phyloP scores from a whole-genome alignment of 2,329 filamentous ascomycete species.

The Fusarium mangiferae region DNA sequence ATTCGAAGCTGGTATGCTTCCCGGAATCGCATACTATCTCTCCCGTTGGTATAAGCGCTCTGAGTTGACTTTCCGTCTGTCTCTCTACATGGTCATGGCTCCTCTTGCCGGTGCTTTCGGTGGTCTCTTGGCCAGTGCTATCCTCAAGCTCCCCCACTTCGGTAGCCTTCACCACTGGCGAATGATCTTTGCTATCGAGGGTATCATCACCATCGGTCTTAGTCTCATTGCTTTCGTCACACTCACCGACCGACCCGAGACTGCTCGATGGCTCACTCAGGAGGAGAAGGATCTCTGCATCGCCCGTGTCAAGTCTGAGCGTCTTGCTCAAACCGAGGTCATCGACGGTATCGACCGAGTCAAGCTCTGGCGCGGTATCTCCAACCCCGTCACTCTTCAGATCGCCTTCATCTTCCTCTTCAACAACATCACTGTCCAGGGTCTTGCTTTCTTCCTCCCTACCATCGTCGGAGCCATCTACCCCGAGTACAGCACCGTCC shows the following conservation, averaged over 20 bases:
- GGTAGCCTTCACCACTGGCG: slow-evolving; percentile 68
- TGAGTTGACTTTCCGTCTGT: slow-evolving; percentile 71
- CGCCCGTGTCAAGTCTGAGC: slow-evolving; percentile 68
- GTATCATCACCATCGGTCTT: slow-evolving; percentile 66
- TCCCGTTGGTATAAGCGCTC: slow-evolving; percentile 71
- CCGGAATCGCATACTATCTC: slow-evolving; percentile 74
- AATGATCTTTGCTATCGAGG: slow-evolving; percentile 78
- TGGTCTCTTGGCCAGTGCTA: slow-evolving; percentile 70
- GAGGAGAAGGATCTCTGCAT: slow-evolving; percentile 73
- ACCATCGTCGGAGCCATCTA: slow-evolving; percentile 75
- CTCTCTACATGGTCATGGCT: slow-evolving; percentile 73
- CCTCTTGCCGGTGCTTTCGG: slow-evolving; percentile 75
- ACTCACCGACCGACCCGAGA: slow-evolving; percentile 73
- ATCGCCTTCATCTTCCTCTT: slow-evolving; percentile 70
- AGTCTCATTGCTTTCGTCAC: slow-evolving; percentile 69
- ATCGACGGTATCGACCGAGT: slow-evolving; percentile 68
- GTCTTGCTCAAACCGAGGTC: slow-evolving; percentile 67
- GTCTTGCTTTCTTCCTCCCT: slow-evolving; percentile 72
- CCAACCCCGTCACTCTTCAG: slow-evolving; percentile 66
- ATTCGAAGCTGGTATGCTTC: slow-evolving; percentile 73
- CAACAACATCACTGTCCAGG: slow-evolving; percentile 74
- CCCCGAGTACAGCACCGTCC: slow-evolving; percentile 64
- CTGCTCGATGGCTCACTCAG: slow-evolving; percentile 70
- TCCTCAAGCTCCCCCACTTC: slow-evolving; percentile 67
- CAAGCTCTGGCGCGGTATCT: slow-evolving; percentile 68